Conservation (phyloP, 1,284 basidiomycete species). For the Boletus semigastroideus region DNA sequence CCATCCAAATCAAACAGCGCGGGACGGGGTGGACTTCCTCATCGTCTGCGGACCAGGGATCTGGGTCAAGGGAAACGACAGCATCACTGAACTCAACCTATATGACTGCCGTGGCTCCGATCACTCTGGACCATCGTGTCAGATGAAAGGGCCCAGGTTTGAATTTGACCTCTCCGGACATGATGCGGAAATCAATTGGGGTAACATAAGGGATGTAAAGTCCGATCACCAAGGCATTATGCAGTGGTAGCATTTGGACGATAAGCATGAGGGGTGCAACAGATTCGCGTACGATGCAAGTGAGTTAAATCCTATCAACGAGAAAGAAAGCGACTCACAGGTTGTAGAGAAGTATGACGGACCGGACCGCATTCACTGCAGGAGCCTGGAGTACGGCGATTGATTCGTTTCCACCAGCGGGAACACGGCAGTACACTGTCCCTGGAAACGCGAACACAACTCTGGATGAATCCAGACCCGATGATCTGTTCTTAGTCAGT, state of each 20-base stretch:
- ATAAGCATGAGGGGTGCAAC: too few species aligned
- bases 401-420: too few species aligned
- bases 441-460: slow-evolving; percentile 37
- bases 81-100: slow-evolving; percentile 61
- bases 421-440: slow-evolving; percentile 46
- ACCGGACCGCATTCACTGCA: slow-evolving; percentile 62
- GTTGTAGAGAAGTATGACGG: slow-evolving; percentile 59
- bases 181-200: slow-evolving; percentile 66
- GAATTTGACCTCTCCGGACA: slow-evolving; percentile 55
- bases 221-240: slow-evolving; percentile 63
- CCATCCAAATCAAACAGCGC: too few species aligned
- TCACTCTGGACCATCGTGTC: slow-evolving; percentile 54
- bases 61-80: slow-evolving; percentile 51
- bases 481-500: slow-evolving; percentile 38
- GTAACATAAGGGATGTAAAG: slow-evolving; percentile 46
- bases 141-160: slow-evolving; percentile 56
- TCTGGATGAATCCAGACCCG: slow-evolving; percentile 46
- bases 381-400: slow-evolving; percentile 35
- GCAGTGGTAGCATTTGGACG: too few species aligned
- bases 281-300: slow-evolving; percentile 40
- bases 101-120: slow-evolving; percentile 53
- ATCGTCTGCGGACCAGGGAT: slow-evolving; percentile 30
- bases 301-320: slow-evolving; percentile 54
- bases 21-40: slow-evolving; percentile 31
- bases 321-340: slow-evolving; percentile 63